Percentiles rank a stretch among this genome's conserved stretches.
phyloP scores from a whole-genome alignment of 345 rosid species.

The Eucalyptus paniculata region DNA sequence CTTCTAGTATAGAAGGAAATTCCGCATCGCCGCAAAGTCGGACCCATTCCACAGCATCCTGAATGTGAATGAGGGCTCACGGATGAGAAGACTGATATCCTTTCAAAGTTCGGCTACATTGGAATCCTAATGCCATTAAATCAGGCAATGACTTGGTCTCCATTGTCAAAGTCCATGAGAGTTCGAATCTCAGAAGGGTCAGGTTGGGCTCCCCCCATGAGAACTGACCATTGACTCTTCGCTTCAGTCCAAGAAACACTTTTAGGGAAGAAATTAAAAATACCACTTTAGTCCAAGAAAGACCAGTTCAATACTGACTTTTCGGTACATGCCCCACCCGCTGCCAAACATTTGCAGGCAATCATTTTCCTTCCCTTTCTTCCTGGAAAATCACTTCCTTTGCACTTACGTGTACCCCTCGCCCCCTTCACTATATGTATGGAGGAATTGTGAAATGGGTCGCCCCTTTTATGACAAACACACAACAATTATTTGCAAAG shows the following conservation, averaged over 20 bases:
- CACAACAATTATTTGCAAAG: background rate
- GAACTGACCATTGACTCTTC: background rate
- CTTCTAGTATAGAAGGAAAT: too few relatives aligned
- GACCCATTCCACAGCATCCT: too few relatives aligned
- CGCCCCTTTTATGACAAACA: background rate
- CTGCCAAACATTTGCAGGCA: background rate
- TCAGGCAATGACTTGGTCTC: too few relatives aligned
- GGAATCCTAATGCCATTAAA: too few relatives aligned
- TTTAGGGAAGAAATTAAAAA: background rate
- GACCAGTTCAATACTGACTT: background rate
- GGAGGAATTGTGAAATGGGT: background rate
- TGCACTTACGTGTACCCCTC: fast-evolving
- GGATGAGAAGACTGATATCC: too few relatives aligned
- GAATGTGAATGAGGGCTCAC: too few relatives aligned
- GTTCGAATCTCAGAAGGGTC: too few relatives aligned
- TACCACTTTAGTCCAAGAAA: background rate
- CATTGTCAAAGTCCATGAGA: too few relatives aligned
- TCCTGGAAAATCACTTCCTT: background rate
- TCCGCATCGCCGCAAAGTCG: too few relatives aligned
- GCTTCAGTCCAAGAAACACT: background rate
- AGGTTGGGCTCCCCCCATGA: background rate
- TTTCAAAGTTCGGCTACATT: too few relatives aligned
- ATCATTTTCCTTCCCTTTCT: fast-evolving
- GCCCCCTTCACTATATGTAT: background rate
- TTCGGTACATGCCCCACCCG: background rate